Evolutionary conservation across 495 filamentous ascomycete species (phyloP), one percentile per base, ranked within the genome.

Genomic region (Hypoxylon fragiforme): DNA sequence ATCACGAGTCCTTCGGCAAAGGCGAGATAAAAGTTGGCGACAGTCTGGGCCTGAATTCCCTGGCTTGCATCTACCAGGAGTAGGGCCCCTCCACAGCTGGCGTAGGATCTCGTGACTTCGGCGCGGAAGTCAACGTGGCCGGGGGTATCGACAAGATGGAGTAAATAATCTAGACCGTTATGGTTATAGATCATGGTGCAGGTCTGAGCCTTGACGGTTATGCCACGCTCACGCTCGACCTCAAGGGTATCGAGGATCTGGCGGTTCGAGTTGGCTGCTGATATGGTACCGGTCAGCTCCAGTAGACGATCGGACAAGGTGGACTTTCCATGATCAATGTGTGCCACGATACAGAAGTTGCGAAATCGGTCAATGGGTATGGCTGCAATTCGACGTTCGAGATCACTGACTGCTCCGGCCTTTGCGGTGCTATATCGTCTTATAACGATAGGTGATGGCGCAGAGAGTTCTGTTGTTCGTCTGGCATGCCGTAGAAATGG

Each of bases 141-240:
- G 8, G 94, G 94, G 0, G 94, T 98, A 72, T 98, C 94, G 41
- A 98, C 91, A 34, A 98, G 77, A 72, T 98, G 94, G 9, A 98
- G 75, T 19, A 98, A 77, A 71, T 97, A 96, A 66, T 98, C 94
- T 46, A 87, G 77, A 2, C 87, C 90, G 15, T 89, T 76, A 68
- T 91, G 75, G 28, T 89, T 89, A 71, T 96, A 96, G 34, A 98
- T 80, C 94, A 98, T 98, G 28, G 84, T 91, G 74, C 95, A 97
- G 45, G 94, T 97, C 75, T 98, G 95, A 36, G 94, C 94, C 75
- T 98, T 98, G 68, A 98, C 94, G 2, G 94, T 98, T 64, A 98
- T 98, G 37, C 94, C 94, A 21, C 94, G 82, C 69, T 97, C 91
- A 21, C 95, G 80, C 68, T 98, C 94, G 31, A 97, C 94, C 70